Conservation (phyloP, 768 basidiomycete genomes). For the Amanita molliuscula region DNA sequence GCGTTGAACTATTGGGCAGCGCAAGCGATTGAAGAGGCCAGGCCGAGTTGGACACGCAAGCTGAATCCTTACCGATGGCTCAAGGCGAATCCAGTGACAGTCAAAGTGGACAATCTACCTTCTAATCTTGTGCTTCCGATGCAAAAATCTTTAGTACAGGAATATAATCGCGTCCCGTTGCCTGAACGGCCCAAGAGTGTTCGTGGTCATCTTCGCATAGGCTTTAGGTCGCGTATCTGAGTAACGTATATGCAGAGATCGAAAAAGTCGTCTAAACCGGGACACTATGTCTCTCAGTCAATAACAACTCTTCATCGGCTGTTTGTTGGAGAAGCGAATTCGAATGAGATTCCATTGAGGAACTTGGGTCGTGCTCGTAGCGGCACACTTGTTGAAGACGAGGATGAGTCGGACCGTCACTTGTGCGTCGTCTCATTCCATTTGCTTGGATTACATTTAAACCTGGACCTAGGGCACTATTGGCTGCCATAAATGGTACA, state of each 20-base stretch:
- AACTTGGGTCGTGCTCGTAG: conserved; percentile 36
- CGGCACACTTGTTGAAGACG: conserved; percentile 24
- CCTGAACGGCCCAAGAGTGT: background rate
- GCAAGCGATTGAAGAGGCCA: conserved; percentile 39
- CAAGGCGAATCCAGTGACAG: conserved; percentile 58
- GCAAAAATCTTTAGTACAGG: conserved; percentile 64
- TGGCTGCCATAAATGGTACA: conserved; percentile 55
- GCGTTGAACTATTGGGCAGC: conserved; percentile 57
- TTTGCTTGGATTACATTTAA: conserved; percentile 1
- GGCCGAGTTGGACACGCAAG: conserved; percentile 55
- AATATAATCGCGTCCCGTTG: conserved; percentile 22
- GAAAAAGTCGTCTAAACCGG: conserved; percentile 22
- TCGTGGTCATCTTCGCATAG: conserved; percentile 4
- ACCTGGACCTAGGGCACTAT: conserved; percentile 42
- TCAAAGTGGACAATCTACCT: conserved; percentile 62
- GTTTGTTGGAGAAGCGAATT: conserved; percentile 45
- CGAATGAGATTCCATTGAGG: conserved; percentile 49
- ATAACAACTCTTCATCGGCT: conserved; percentile 52
- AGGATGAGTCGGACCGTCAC: conserved; percentile 64
- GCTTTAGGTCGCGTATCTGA: conserved; percentile 8
- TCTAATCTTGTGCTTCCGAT: conserved; percentile 70
- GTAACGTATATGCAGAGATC: conserved; percentile 4
- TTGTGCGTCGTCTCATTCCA: conserved; percentile 37
- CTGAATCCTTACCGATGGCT: conserved; percentile 88
- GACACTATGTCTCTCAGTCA: conserved; percentile 47